Conservation (phyloP, 176 grass and related monocot species). For the Secale cereale region DNA sequence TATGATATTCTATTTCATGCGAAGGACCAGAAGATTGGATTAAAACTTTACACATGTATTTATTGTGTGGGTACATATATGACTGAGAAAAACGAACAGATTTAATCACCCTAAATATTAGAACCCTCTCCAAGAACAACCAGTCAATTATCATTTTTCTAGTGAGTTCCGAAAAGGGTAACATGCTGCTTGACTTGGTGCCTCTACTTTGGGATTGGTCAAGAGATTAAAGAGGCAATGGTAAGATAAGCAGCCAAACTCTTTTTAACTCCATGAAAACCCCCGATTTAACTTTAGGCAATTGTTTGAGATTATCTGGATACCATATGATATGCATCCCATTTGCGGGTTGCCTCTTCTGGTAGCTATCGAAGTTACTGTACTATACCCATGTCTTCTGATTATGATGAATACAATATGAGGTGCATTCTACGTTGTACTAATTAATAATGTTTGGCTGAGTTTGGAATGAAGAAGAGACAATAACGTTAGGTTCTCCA, state of each 20-base stretch:
- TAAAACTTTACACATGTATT: background rate
- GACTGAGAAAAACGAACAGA: background rate
- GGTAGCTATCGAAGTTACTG: too few species aligned
- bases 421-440: background rate
- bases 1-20: background rate
- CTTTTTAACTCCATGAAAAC: background rate
- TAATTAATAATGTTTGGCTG: background rate
- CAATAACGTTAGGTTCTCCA: background rate
- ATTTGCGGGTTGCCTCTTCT: background rate
- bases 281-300: background rate
- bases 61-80: background rate
- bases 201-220: background rate
- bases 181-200: background rate
- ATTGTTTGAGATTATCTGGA: background rate
- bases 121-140: background rate
- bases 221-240: background rate
- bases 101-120: background rate
- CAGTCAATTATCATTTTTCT: background rate
- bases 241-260: background rate
- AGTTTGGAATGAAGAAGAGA: background rate
- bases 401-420: background rate
- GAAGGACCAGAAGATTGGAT: background rate
- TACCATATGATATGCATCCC: background rate
- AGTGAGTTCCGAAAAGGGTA: background rate
- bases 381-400: background rate